Conservation (phyloP, 352 stramenopile species). For the Phytophthora tentaculata region DNA sequence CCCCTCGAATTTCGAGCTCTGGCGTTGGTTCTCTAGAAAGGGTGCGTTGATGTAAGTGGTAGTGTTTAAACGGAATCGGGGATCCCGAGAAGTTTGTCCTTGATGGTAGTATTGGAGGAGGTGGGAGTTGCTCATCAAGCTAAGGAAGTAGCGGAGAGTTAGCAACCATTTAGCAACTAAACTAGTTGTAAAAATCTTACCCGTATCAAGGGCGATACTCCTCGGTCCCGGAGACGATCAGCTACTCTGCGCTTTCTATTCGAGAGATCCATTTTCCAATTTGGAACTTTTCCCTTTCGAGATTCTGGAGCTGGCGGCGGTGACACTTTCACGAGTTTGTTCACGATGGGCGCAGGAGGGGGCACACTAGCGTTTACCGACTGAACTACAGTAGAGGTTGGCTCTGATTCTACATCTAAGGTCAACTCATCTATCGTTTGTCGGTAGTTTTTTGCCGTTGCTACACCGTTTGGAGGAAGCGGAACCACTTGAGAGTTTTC, state of each 20-base stretch:
- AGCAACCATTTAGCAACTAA: not conserved
- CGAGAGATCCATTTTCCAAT: not conserved
- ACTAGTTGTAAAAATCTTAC: conserved; percentile 4
- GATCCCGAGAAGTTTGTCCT: not conserved
- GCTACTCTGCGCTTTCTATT: conserved; percentile 1
- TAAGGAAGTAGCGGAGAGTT: not conserved
- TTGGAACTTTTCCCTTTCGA: not conserved
- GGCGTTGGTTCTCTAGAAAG: not conserved
- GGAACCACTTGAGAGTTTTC: not conserved
- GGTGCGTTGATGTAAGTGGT: conserved; percentile 1
- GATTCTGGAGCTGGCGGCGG: conserved; percentile 6
- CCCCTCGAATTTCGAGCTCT: conserved; percentile 23
- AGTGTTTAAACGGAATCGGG: conserved; percentile 24
- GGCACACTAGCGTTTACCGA: not conserved
- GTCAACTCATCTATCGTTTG: not conserved
- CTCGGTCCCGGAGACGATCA: not conserved
- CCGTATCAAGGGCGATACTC: conserved; percentile 13
- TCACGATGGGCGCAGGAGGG: conserved; percentile 1
- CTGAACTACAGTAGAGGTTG: not conserved
- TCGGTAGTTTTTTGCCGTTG: not conserved
- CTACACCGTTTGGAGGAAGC: not conserved
- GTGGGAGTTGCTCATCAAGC: conserved; percentile 23
- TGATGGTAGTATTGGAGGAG: conserved; percentile 4
- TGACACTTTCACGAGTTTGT: conserved; percentile 1
- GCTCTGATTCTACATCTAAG: too few relatives aligned